Evolutionary conservation across 495 filamentous ascomycete genomes (phyloP), one percentile per base, ranked within the genome.

Genomic region (Hyaloscypha finlandica): DNA sequence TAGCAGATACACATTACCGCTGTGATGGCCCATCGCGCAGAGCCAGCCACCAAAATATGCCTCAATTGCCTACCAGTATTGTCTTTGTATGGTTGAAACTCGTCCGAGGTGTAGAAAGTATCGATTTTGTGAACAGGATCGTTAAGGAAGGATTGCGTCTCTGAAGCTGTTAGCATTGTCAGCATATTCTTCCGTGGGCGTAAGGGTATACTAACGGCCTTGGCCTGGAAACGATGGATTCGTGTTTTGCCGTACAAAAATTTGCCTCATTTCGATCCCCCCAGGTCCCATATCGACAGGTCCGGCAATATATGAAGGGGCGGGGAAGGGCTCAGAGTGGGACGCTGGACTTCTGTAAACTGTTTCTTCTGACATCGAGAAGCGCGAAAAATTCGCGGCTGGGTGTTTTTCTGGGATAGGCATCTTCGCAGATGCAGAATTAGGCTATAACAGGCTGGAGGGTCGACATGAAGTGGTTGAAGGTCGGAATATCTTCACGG

Each of bases 1-100:
- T 63, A 68, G 6, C 31, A 67, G 19, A 29, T 59, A 22, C 70
- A 72, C 8, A 74, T 63, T 16, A 42, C 25, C 6, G 55, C 56
- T 12, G 72, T 74, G 14, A 75, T 66, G 4, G 69, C 19, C 65
- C 66, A 75, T 59, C 72, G 51, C 12, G 62, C 45, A 6, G 61
- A 67, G n/a, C 56, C 65, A 2, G n/a, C 57, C 12, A 74, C 37
- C n/a, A 74, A 56, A 32, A 74, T 65, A 61, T 69, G 66, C 29
- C 66, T 51, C 25, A 74, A 54, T 64, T 74, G 71, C 51, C 62
- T 62, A 8, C 58, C 65, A 20, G 65, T 63, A 55, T 68, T 59
- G 30, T 69, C 71, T 68, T 70, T 68, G 30, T 68, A 71, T 31
- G 61, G 61, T 19, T 37, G 20, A 57, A 60, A 68, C 3, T 59